phyloP scores from a whole-genome alignment of 2,329 filamentous ascomycete genomes.

The Epichloe scottii region DNA sequence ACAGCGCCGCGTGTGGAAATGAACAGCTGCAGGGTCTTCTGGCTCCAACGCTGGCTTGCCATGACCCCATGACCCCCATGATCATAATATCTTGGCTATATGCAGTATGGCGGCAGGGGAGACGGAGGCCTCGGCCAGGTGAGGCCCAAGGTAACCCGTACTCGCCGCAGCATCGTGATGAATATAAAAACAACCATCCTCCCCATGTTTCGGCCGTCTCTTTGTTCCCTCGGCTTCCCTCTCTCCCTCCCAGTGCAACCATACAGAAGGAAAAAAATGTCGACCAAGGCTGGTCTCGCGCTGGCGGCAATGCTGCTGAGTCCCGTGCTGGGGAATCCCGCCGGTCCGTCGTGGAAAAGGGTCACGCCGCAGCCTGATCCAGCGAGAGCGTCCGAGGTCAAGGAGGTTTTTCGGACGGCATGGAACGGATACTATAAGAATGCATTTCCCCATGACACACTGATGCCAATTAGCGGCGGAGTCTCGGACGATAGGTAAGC shows the following conservation, averaged over 20 bases:
- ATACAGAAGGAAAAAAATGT: neutral
- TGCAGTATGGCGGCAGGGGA: too few species aligned
- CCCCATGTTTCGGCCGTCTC: too few species aligned
- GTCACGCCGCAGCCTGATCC: neutral
- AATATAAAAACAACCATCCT: too few species aligned
- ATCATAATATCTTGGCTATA: too few species aligned
- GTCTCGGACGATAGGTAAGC: constrained; percentile 56
- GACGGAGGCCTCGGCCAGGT: too few species aligned
- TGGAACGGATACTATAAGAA: constrained; percentile 63
- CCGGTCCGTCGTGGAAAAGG: neutral
- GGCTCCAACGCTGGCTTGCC: too few species aligned
- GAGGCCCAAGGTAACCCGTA: too few species aligned
- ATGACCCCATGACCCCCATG: too few species aligned
- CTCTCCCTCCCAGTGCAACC: neutral
- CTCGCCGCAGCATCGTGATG: too few species aligned
- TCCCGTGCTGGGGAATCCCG: neutral
- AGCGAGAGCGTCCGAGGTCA: constrained; percentile 27
- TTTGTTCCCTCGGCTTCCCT: neutral
- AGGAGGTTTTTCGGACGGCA: constrained; percentile 53
- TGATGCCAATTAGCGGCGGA: constrained; percentile 53
- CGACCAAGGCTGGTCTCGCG: neutral
- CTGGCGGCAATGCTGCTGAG: neutral
- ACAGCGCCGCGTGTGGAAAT: too few species aligned
- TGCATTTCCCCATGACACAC: constrained; percentile 66
- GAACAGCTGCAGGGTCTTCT: too few species aligned